These are phyloP conservation scores for Fraxinus xanthoxyloides DNA, from an alignment of 305 asterid species.

Conservation along the genomic window DNA sequence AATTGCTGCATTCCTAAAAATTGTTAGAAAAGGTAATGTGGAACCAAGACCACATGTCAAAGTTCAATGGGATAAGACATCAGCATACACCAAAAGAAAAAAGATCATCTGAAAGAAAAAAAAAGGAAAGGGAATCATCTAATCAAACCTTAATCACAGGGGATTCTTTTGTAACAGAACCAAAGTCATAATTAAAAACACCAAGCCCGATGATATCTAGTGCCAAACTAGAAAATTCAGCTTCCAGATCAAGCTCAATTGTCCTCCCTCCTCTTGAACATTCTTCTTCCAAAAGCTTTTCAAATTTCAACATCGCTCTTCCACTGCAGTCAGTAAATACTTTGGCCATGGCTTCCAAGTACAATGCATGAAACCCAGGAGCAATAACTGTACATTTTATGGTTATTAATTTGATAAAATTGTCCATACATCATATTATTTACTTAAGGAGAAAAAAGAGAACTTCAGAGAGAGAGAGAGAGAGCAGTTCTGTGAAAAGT, in stretches of 20 bases:
- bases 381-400: constrained; percentile 64
- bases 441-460: not conserved
- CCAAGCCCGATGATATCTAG: constrained; percentile 94
- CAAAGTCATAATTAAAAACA: constrained; percentile 88
- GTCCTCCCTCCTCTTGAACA: constrained; percentile 46
- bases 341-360: constrained; percentile 95
- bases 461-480: not conserved
- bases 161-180: constrained; percentile 91
- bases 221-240: constrained; percentile 91
- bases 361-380: constrained; percentile 83
- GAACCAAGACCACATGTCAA: not conserved
- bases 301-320: constrained; percentile 64
- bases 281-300: constrained; percentile 58
- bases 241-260: constrained; percentile 82
- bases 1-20: not conserved
- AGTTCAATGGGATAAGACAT: not conserved
- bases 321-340: constrained; percentile 73
- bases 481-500: not conserved
- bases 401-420: constrained; percentile 22
- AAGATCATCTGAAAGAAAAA: constrained; percentile 1
- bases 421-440: not conserved
- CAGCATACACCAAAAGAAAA: not conserved
- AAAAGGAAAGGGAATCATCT: constrained; percentile 4
- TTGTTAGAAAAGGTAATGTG: not conserved
- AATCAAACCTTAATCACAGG: constrained; percentile 80